These are phyloP conservation scores for Sicyos baderoa DNA, from an alignment of 306 rosid species.

Conservation along the genomic window DNA sequence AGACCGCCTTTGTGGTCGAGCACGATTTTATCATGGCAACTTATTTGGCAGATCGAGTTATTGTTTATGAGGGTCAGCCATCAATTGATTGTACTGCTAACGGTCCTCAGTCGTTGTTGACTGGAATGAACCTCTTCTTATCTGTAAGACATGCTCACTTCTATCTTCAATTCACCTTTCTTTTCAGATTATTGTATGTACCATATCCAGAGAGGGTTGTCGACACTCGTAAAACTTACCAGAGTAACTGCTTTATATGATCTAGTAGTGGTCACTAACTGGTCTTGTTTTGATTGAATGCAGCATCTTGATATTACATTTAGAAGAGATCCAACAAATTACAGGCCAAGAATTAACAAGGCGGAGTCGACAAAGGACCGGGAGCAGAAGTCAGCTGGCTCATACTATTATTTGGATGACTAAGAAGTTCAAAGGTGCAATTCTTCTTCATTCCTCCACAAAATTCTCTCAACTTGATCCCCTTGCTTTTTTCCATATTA, in stretches of 20 bases:
- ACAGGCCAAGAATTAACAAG: slow-evolving; percentile 87
- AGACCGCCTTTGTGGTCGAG: slow-evolving; percentile 93
- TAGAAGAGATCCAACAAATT: slow-evolving; percentile 94
- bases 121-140: slow-evolving; percentile 96
- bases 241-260: background rate
- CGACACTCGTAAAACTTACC: background rate
- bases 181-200: background rate
- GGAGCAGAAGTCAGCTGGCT: slow-evolving; percentile 84
- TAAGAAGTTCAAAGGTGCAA: slow-evolving; percentile 14
- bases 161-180: background rate
- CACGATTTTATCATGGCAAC: slow-evolving; percentile 99
- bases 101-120: slow-evolving; percentile 83
- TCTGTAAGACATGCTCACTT: slow-evolving; percentile 52
- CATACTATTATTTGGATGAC: slow-evolving; percentile 92
- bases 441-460: background rate
- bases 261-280: background rate
- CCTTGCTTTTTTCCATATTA: background rate
- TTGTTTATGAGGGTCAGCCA: slow-evolving; percentile 82
- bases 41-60: slow-evolving; percentile 92
- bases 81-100: slow-evolving; percentile 84
- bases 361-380: slow-evolving; percentile 80
- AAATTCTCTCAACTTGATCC: background rate
- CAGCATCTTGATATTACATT: slow-evolving; percentile 94
- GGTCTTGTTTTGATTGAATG: slow-evolving; percentile 16
- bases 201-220: background rate